These are phyloP conservation scores for Przewalskia tangutica DNA, from an alignment of 257 asterid species.

Conservation along the genomic window DNA sequence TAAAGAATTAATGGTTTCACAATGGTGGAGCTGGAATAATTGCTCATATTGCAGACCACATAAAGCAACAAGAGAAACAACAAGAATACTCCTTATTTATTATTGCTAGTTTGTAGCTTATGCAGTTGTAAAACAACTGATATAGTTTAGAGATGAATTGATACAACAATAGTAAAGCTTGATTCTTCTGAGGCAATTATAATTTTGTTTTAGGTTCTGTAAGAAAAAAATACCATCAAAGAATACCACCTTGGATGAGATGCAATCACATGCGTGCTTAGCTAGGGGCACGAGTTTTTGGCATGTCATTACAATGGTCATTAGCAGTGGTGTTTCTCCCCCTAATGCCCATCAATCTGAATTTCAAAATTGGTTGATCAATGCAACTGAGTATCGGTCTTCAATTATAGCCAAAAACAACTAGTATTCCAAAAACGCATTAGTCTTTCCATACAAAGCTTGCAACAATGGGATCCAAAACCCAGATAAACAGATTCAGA, in stretches of 20 bases:
- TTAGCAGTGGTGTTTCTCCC: neutral
- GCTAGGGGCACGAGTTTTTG: neutral
- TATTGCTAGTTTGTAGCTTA: constrained; percentile 47
- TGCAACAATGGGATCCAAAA: neutral
- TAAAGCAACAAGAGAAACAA: constrained; percentile 60
- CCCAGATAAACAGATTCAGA: neutral
- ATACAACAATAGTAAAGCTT: neutral
- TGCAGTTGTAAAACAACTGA: neutral
- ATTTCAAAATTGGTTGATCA: neutral
- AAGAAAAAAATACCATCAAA: neutral
- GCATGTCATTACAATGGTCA: neutral
- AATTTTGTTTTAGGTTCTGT: neutral
- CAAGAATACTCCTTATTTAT: constrained; percentile 33
- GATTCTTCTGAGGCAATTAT: neutral
- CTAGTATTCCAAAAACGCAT: neutral
- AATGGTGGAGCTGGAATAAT: constrained; percentile 84
- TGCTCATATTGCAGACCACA: constrained; percentile 71
- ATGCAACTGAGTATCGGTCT: neutral
- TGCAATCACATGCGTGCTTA: neutral
- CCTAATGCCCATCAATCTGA: neutral
- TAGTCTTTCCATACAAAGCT: neutral
- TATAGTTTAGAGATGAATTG: neutral
- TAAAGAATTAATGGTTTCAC: constrained; percentile 71
- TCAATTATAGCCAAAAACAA: neutral
- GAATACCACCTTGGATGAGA: neutral